Evolutionary conservation across 257 asterid species (phyloP).

Genomic region (Anisodus tanguticus): DNA sequence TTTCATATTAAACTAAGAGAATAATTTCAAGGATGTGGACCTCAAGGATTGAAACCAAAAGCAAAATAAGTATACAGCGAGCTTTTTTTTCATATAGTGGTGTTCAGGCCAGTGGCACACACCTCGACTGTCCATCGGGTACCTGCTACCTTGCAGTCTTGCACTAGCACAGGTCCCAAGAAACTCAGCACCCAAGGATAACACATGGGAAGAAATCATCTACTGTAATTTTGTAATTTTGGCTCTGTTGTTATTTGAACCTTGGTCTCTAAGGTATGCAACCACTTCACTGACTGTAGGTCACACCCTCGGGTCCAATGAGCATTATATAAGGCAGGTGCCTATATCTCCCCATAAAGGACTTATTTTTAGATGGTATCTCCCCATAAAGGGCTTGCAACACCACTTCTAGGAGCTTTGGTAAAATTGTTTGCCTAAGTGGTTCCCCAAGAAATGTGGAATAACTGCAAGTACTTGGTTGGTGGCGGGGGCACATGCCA

Average conservation of each 20-base stretch:
- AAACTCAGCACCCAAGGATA: not conserved
- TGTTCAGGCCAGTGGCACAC: not conserved
- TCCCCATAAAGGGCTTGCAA: not conserved
- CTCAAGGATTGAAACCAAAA: conserved; percentile 15
- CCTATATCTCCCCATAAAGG: not conserved
- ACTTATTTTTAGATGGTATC: not conserved
- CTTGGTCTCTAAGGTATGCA: not conserved
- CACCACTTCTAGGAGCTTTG: not conserved
- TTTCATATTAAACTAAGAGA: not conserved
- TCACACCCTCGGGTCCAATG: not conserved
- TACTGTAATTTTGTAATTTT: not conserved
- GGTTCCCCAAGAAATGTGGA: not conserved
- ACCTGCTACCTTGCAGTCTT: not conserved
- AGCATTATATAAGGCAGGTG: not conserved
- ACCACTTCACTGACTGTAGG: not conserved
- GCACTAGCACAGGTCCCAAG: not conserved
- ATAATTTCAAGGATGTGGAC: conserved; percentile 22
- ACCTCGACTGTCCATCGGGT: not conserved
- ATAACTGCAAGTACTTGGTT: not conserved
- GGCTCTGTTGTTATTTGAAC: not conserved
- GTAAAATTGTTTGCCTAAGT: not conserved
- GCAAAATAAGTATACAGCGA: not conserved
- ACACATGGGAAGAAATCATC: not conserved
- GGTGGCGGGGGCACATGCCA: not conserved
- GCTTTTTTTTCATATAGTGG: not conserved